Conservation (phyloP, 441 rosid species). For the Populus hybrid region DNA sequence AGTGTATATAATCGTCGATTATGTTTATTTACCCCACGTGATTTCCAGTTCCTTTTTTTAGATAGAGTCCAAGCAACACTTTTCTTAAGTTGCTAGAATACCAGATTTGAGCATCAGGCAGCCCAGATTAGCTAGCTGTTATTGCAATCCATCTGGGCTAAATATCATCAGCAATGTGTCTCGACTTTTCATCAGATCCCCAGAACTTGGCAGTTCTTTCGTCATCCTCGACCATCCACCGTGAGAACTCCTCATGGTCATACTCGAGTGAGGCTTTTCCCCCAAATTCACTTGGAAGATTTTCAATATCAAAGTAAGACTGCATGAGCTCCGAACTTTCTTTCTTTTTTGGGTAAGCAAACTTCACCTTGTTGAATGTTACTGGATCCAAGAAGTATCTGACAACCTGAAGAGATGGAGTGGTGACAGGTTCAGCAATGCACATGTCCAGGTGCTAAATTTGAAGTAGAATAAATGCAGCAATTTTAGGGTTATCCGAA, state of each 20-base stretch:
- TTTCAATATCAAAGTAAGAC: neutral
- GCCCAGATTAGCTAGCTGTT: neutral
- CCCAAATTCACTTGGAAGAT: neutral
- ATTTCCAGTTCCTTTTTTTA: too few species aligned
- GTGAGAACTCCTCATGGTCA: slow-evolving; percentile 74
- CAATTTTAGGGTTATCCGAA: too few species aligned
- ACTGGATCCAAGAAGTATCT: neutral
- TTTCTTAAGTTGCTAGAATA: neutral
- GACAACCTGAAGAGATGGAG: neutral
- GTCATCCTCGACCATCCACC: slow-evolving; percentile 64
- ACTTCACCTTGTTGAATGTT: neutral
- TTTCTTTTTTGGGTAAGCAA: slow-evolving; percentile 1
- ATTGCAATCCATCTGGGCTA: slow-evolving; percentile 25
- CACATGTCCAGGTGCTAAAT: too few species aligned
- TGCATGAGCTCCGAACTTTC: neutral
- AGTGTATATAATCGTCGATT: too few species aligned
- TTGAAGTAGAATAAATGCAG: too few species aligned
- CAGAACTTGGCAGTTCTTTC: slow-evolving; percentile 50
- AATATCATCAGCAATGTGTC: slow-evolving; percentile 20
- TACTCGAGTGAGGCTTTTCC: slow-evolving; percentile 21
- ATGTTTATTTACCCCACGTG: too few species aligned
- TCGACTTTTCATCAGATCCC: slow-evolving; percentile 43
- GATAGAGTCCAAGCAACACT: neutral
- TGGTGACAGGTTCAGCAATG: neutral
- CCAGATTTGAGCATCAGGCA: neutral